These are phyloP conservation scores for Paradendryphiella salina DNA, from an alignment of 2,329 filamentous ascomycete genomes.

Conservation along the genomic window DNA sequence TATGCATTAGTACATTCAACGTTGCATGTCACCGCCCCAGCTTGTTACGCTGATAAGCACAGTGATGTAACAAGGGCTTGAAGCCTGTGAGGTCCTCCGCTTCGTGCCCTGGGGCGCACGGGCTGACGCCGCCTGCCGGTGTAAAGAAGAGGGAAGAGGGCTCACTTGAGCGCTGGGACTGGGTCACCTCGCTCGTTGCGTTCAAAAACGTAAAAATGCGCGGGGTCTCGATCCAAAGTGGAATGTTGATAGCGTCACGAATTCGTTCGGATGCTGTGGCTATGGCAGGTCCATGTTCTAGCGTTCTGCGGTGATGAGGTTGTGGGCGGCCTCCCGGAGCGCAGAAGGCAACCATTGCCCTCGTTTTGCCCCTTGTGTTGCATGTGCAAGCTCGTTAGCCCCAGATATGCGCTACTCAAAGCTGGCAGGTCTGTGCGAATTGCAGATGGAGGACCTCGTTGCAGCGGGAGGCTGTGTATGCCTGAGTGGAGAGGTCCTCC, in stretches of 20 bases:
- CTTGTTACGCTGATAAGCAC: conserved; percentile 28
- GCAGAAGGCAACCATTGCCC: conserved; percentile 9
- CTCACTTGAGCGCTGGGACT: background rate
- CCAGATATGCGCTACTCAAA: conserved; percentile 2
- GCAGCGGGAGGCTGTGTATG: conserved; percentile 11
- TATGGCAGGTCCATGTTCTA: conserved; percentile 2
- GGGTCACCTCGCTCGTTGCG: background rate
- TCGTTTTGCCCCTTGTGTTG: conserved; percentile 2
- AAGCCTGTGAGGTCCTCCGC: conserved; percentile 25
- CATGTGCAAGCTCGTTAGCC: conserved; percentile 2
- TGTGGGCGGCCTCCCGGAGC: conserved; percentile 14
- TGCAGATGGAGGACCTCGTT: conserved; percentile 9
- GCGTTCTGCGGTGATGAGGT: conserved; percentile 1
- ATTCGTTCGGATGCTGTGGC: background rate
- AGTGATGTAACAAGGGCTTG: conserved; percentile 11
- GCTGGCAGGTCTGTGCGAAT: conserved; percentile 1
- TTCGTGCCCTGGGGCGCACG: conserved; percentile 21
- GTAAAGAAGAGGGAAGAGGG: conserved; percentile 25
- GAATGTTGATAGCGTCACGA: background rate
- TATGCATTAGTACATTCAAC: conserved; percentile 43
- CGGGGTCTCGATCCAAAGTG: background rate
- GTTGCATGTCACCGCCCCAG: conserved; percentile 36
- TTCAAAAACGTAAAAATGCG: background rate
- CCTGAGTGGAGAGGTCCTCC: conserved; percentile 11
- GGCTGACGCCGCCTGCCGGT: conserved; percentile 25